Evolutionary conservation across 305 asterid species (phyloP).

Genomic region (Caryopteris hybrid): DNA sequence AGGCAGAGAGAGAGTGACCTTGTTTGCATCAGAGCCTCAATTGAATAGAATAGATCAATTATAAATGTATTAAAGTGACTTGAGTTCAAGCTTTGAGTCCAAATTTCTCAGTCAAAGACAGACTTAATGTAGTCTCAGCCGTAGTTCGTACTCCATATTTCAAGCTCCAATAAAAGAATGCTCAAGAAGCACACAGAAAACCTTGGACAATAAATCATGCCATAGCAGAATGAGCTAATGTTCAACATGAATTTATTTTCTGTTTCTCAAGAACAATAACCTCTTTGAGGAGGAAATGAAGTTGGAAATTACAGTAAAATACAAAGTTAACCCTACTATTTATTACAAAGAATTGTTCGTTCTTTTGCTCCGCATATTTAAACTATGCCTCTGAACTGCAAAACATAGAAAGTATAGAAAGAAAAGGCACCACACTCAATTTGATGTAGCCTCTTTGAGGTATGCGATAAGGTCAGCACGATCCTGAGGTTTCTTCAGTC

Average conservation of each 20-base stretch:
- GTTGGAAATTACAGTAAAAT: background rate
- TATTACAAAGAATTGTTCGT: conserved; percentile 16
- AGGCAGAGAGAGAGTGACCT: no score
- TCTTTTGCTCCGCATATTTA: conserved; percentile 11
- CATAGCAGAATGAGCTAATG: background rate
- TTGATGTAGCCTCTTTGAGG: conserved; percentile 45
- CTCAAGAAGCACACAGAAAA: background rate
- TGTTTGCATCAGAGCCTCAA: no score
- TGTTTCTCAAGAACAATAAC: conserved; percentile 18
- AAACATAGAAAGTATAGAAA: conserved; percentile 18
- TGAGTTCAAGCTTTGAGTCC: no score
- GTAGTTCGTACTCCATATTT: background rate
- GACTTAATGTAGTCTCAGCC: background rate
- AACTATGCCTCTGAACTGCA: conserved; percentile 27
- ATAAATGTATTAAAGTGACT: no score
- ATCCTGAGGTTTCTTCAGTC: conserved; percentile 59
- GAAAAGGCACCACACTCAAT: background rate
- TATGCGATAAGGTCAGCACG: conserved; percentile 62
- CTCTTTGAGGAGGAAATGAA: conserved; percentile 23
- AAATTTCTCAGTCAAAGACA: no score
- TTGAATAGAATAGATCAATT: no score
- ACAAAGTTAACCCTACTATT: conserved; percentile 11
- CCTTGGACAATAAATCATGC: background rate
- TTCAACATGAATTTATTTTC: conserved; percentile 17
- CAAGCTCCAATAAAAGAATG: background rate